Conservation (phyloP, 306 rosid genomes). For the Pueraria montana region DNA sequence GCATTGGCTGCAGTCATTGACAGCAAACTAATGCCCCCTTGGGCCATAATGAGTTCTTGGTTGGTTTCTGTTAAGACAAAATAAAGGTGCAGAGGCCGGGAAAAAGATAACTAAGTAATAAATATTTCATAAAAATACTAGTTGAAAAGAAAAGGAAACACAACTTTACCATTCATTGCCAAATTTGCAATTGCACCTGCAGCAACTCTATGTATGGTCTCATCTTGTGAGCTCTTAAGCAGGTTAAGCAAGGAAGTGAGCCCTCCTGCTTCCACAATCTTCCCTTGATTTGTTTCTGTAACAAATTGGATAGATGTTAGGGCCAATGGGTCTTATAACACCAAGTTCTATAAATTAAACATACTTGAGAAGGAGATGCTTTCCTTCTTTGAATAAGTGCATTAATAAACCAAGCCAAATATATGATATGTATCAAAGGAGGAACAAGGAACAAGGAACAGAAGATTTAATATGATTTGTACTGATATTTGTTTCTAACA, state of each 20-base stretch:
- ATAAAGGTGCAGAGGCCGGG: conserved; percentile 40
- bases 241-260: conserved; percentile 88
- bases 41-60: conserved; percentile 97
- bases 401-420: conserved; percentile 43
- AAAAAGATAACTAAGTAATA: conserved; percentile 36
- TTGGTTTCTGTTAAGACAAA: conserved; percentile 79
- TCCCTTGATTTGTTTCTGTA: conserved; percentile 94
- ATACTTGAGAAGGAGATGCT: conserved; percentile 28
- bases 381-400: conserved; percentile 37
- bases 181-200: conserved; percentile 99
- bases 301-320: conserved; percentile 42
- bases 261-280: conserved; percentile 98
- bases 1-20: conserved; percentile 86
- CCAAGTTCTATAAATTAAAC: conserved; percentile 29
- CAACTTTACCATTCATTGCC: conserved; percentile 91
- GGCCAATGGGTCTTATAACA: conserved; percentile 33
- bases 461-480: conserved; percentile 25
- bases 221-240: conserved; percentile 85
- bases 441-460: conserved; percentile 10
- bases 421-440: conserved; percentile 11
- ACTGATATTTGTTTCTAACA: conserved; percentile 18
- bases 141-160: conserved; percentile 17
- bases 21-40: conserved; percentile 93
- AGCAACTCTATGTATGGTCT: conserved; percentile 98
- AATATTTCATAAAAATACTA: conserved; percentile 1